Conservation (phyloP, 1,284 basidiomycete genomes). For the Irpex sp. region DNA sequence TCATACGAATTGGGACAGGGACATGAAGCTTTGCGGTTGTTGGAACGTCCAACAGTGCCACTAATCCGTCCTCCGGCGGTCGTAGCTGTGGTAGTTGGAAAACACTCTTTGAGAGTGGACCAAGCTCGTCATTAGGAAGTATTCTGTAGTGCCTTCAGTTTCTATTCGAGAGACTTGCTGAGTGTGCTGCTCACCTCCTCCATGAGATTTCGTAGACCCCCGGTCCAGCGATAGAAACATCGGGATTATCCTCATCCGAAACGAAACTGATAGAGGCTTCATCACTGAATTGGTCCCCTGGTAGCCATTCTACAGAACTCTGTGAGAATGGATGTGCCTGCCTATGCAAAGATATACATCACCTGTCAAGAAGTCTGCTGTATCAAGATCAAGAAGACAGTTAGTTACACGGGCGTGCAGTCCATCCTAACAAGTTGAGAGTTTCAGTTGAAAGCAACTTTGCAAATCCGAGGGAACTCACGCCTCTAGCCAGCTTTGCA, state of each 20-base stretch:
- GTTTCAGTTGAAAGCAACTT: neutral
- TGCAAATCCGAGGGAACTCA: constrained; percentile 24
- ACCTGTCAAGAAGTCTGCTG: constrained; percentile 34
- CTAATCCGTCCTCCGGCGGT: constrained; percentile 54
- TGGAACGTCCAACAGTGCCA: constrained; percentile 63
- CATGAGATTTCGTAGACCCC: constrained; percentile 63
- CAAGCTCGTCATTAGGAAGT: constrained; percentile 37
- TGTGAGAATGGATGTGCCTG: constrained; percentile 3
- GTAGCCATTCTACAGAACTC: constrained; percentile 47
- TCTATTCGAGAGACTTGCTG: neutral
- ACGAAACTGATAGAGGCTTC: constrained; percentile 49
- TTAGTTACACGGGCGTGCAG: constrained; percentile 41
- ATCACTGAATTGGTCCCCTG: constrained; percentile 61
- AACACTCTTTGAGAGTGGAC: constrained; percentile 42
- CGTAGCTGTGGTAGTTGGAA: constrained; percentile 55
- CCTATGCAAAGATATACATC: neutral
- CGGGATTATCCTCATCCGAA: constrained; percentile 37
- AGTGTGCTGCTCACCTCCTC: constrained; percentile 48
- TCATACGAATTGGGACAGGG: constrained; percentile 52
- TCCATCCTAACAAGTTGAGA: constrained; percentile 36
- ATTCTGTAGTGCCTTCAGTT: constrained; percentile 30
- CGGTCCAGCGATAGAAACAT: constrained; percentile 39
- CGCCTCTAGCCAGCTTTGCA: constrained; percentile 44
- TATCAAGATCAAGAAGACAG: constrained; percentile 32
- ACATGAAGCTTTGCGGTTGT: constrained; percentile 58